Base-by-base conservation (phyloP, 2,329 filamentous ascomycete genomes). In the Xylariaceae sp. region DNA sequence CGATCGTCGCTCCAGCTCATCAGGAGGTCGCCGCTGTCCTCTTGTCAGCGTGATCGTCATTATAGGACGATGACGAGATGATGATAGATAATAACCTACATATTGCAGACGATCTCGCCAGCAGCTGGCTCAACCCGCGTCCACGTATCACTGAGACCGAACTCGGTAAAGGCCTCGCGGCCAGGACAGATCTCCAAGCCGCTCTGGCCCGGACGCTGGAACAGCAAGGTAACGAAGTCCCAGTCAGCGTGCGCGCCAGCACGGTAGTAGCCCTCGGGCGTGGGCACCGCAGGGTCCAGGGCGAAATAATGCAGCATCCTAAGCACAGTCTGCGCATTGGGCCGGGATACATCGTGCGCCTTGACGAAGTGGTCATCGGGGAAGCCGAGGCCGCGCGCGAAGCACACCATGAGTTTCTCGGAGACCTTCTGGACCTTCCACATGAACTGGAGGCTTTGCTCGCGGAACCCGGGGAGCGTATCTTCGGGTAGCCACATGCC, bases 1-100 rank as follows among this genome's bases (percentile, higher is more conserved):
- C 84, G 79, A 68, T 88, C 86, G 65, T 88, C 85, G 23, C 79
- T 83, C 84, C 85, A 87, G 42, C 77, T 81, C 86, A 89, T 88
- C 16, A 89, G 74, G 52, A 88, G 73, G 66, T 89, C 85, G 3
- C 86, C 86, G 57, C 72, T 75, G 46, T 21, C n/a, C 45, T 20
- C 19, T 29, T n/a, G 20, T 49, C 23, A 56, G 51, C 51, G 44
- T 26, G 23, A 26, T 26, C 23, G 9, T 4, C 23, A 26, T 26
- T 4, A 26, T 9, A 26, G 9, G 23, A 9, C 16, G 14, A 44
- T 41, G 12, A 23, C 2, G 10, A 32, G 19, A 26, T 20, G 26
- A 20, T n/a, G 44, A 50, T 19, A 47, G 16, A 16, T 23, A 49
- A 7, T 18, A 16, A 59, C 67, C 65, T 54, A 71, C 66, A 88